Conservation (phyloP, 139 green algal species). For the Nannochloris sp. region DNA sequence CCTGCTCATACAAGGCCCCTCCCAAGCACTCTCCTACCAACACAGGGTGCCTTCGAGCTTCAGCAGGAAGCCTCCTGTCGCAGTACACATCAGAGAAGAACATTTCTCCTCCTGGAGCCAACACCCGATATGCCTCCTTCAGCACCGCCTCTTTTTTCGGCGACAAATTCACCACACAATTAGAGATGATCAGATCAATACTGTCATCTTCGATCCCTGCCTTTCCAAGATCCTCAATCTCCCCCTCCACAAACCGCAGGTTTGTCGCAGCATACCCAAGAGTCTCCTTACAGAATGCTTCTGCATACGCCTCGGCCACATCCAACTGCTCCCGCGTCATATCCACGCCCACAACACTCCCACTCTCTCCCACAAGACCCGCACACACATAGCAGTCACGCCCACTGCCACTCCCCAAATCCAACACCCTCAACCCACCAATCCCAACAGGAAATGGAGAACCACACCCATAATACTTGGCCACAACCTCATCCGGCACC, state of each 20-base stretch:
- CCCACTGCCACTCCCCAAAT: constrained; percentile 76
- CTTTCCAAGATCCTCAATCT: constrained; percentile 83
- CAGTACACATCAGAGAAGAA: constrained; percentile 96
- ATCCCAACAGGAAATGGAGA: constrained; percentile 82
- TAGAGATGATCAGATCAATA: constrained; percentile 89
- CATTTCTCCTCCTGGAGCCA: constrained; percentile 89
- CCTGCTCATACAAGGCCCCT: constrained; percentile 85
- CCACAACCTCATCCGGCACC: constrained; percentile 33
- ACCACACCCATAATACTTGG: constrained; percentile 90
- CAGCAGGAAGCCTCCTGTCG: constrained; percentile 59
- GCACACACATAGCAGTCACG: constrained; percentile 90
- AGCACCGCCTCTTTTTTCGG: constrained; percentile 70
- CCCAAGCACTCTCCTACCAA: constrained; percentile 88
- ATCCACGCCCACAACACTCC: constrained; percentile 81
- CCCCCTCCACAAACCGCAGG: constrained; percentile 76
- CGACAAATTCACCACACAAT: constrained; percentile 92
- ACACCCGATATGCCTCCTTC: constrained; percentile 54
- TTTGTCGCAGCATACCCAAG: constrained; percentile 72
- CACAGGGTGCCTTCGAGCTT: constrained; percentile 26
- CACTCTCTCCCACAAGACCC: constrained; percentile 71
- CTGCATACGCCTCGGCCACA: constrained; percentile 63
- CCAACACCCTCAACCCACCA: constrained; percentile 55
- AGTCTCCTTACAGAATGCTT: constrained; percentile 52
- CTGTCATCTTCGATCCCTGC: constrained; percentile 58
- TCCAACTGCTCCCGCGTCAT: constrained; percentile 91